Percentiles rank a stretch among this genome's conserved stretches.
These are phyloP conservation scores for Podaxis sp. DNA, from an alignment of 768 basidiomycete species.

Conservation along the genomic window DNA sequence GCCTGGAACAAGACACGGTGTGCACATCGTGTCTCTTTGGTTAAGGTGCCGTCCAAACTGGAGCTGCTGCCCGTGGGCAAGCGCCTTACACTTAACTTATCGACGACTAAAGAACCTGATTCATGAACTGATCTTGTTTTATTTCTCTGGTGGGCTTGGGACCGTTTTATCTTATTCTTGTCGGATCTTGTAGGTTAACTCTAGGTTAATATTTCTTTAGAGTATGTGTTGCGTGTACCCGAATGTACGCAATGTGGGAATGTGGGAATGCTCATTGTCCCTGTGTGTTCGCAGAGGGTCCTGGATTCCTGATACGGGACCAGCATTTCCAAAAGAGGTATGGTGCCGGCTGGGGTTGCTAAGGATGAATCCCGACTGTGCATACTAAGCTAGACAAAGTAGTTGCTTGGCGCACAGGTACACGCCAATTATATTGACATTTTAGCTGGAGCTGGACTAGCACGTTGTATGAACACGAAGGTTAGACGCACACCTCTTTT, in stretches of 20 bases:
- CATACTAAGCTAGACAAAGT: neutral
- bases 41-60: conserved; percentile 60
- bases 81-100: conserved; percentile 1
- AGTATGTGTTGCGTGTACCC: neutral
- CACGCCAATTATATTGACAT: neutral
- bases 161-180: neutral
- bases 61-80: conserved; percentile 14
- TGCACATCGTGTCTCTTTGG: conserved; percentile 81
- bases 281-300: neutral
- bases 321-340: neutral
- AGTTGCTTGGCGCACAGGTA: neutral
- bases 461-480: neutral
- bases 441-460: neutral
- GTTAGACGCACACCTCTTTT: neutral
- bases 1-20: conserved; percentile 84
- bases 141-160: neutral
- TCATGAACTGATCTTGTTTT: neutral
- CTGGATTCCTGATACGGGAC: neutral
- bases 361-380: neutral
- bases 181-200: conserved; percentile 8
- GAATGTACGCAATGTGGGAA: neutral
- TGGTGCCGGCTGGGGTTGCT: neutral
- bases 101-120: neutral
- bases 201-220: conserved; percentile 7
- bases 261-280: neutral